Percentiles rank a stretch among this genome's conserved stretches.
These are phyloP conservation scores for Apiospora saccharicola DNA, from an alignment of 2,329 filamentous ascomycete genomes.

Conservation along the genomic window DNA sequence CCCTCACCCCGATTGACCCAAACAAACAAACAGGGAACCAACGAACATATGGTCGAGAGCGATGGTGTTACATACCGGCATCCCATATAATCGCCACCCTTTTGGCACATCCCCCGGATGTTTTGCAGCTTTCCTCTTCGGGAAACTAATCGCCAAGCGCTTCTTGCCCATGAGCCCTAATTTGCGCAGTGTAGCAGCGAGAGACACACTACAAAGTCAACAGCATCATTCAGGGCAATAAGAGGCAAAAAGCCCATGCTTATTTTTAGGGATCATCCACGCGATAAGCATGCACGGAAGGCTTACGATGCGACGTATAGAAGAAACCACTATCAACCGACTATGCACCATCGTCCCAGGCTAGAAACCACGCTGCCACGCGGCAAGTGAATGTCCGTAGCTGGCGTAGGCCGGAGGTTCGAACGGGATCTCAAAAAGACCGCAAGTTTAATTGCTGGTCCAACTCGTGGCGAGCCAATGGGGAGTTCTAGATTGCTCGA, in stretches of 20 bases:
- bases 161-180: background rate
- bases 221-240: background rate
- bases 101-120: slow-evolving; percentile 17
- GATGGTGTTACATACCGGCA: background rate
- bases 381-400: slow-evolving; percentile 10
- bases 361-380: slow-evolving; percentile 19
- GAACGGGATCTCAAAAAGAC: background rate
- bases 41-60: background rate
- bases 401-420: background rate
- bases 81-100: slow-evolving; percentile 17
- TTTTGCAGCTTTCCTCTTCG: slow-evolving; percentile 13
- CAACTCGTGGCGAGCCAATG: slow-evolving; percentile 9
- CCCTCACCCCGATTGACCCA: background rate
- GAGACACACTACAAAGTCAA: slow-evolving; percentile 1
- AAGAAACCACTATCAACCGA: slow-evolving; percentile 4
- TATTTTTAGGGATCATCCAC: slow-evolving; percentile 21
- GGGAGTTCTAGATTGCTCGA: background rate
- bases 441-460: background rate
- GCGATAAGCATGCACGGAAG: slow-evolving; percentile 17
- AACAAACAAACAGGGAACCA: slow-evolving; percentile 7
- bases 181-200: slow-evolving; percentile 17
- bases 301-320: slow-evolving; percentile 18
- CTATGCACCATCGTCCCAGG: background rate
- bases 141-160: background rate
- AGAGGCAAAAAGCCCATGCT: background rate